Conservation (phyloP, 73 alveolate species). For the Tetrahymena thermophila region DNA sequence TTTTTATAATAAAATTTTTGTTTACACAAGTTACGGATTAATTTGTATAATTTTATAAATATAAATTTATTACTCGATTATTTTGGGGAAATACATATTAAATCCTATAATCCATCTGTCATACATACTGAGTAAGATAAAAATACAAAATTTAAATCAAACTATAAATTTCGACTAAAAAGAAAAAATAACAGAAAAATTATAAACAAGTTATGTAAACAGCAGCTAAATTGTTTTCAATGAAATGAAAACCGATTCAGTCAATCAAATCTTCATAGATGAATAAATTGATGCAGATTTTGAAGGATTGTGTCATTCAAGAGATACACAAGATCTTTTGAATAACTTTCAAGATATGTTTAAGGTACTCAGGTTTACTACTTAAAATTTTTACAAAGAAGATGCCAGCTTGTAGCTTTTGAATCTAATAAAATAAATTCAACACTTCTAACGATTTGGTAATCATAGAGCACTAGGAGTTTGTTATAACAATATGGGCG, state of each 20-base stretch:
- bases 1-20: not conserved
- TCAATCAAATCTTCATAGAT: not conserved
- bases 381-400: not conserved
- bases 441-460: not conserved
- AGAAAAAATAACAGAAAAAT: not conserved
- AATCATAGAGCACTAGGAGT: not conserved
- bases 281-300: not conserved
- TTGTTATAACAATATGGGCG: not conserved
- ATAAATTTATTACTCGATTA: not conserved
- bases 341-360: not conserved
- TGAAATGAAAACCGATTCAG: not conserved
- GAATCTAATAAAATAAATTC: not conserved
- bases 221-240: not conserved
- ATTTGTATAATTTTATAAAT: not conserved
- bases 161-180: not conserved
- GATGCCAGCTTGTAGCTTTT: not conserved
- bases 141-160: not conserved
- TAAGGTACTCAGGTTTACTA: not conserved
- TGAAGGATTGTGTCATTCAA: not conserved
- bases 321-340: not conserved
- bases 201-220: not conserved
- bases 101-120: not conserved
- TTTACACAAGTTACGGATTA: not conserved
- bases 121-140: not conserved
- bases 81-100: not conserved